These are phyloP conservation scores for Dionaea muscipula DNA, from an alignment of 179 eudicot species.

Conservation along the genomic window DNA sequence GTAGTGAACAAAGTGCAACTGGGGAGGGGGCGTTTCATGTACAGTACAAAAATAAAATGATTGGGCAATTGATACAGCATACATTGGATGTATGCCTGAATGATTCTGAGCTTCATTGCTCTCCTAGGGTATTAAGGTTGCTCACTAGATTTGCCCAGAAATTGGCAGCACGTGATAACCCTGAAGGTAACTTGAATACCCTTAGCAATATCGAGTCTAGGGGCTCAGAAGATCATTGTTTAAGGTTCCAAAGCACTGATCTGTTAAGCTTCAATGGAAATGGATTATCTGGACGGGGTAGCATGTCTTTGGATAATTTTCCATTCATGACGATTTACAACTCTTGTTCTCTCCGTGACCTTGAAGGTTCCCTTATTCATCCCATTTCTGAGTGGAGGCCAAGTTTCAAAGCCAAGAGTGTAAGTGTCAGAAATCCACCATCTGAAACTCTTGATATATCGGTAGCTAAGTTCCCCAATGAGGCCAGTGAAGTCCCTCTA, in stretches of 20 bases:
- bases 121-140: slow-evolving; percentile 46
- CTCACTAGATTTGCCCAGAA: slow-evolving; percentile 42
- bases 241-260: slow-evolving; percentile 37
- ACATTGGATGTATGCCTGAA: slow-evolving; percentile 26
- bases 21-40: slow-evolving; percentile 36
- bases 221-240: slow-evolving; percentile 18
- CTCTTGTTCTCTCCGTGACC: slow-evolving; percentile 25
- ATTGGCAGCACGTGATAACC: slow-evolving; percentile 19
- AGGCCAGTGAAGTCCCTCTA: slow-evolving; percentile 15
- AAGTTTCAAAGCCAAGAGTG: slow-evolving; percentile 18
- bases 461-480: slow-evolving; percentile 5
- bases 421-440: slow-evolving; percentile 16
- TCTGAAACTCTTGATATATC: slow-evolving; percentile 12
- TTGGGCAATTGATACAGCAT: slow-evolving; percentile 14
- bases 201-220: slow-evolving; percentile 17
- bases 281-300: slow-evolving; percentile 32
- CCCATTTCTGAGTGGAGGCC: slow-evolving; percentile 39
- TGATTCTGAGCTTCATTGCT: slow-evolving; percentile 61
- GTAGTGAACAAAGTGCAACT: slow-evolving; percentile 18
- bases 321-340: slow-evolving; percentile 49
- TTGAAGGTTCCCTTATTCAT: slow-evolving; percentile 25
- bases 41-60: slow-evolving; percentile 29
- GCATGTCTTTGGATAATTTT: slow-evolving; percentile 38
- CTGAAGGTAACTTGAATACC: slow-evolving; percentile 19
- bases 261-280: slow-evolving; percentile 39